These are phyloP conservation scores for Neoscytalidium dimidiatum DNA, from an alignment of 2,329 filamentous ascomycete species.

Conservation along the genomic window DNA sequence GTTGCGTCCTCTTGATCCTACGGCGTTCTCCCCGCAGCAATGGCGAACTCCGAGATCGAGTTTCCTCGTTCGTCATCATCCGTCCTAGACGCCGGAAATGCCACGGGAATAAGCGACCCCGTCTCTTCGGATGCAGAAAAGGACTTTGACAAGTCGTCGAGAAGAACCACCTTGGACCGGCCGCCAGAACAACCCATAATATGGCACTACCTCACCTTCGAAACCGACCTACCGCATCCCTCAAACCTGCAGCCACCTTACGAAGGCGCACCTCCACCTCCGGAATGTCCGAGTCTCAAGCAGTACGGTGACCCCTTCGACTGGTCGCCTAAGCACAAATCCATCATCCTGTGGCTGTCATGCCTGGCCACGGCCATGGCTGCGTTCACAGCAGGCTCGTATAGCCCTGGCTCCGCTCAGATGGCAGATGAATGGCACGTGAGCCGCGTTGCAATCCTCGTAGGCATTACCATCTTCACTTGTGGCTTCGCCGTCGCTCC, in stretches of 20 bases:
- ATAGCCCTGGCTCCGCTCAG: slow-evolving; percentile 67
- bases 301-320: slow-evolving; percentile 69
- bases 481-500: slow-evolving; percentile 77
- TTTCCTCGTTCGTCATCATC: slow-evolving; percentile 29
- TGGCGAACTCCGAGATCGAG: slow-evolving; percentile 41
- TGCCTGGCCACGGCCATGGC: slow-evolving; percentile 76
- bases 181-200: slow-evolving; percentile 40
- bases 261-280: slow-evolving; percentile 44
- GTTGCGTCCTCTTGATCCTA: slow-evolving; percentile 16
- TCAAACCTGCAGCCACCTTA: slow-evolving; percentile 36
- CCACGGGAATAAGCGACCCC: slow-evolving; percentile 18
- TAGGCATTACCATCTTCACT: slow-evolving; percentile 82
- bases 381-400: slow-evolving; percentile 79
- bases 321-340: slow-evolving; percentile 72
- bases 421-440: slow-evolving; percentile 68
- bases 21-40: slow-evolving; percentile 24
- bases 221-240: slow-evolving; percentile 58
- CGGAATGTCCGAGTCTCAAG: slow-evolving; percentile 64
- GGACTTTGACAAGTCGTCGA: neutral
- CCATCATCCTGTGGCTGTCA: slow-evolving; percentile 69
- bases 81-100: slow-evolving; percentile 20
- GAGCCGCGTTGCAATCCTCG: slow-evolving; percentile 65
- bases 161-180: slow-evolving; percentile 7
- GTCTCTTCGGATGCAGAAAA: slow-evolving; percentile 3
- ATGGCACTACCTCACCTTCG: slow-evolving; percentile 63